Conservation (phyloP, 495 filamentous ascomycete species). For the Xylaria grammica region DNA sequence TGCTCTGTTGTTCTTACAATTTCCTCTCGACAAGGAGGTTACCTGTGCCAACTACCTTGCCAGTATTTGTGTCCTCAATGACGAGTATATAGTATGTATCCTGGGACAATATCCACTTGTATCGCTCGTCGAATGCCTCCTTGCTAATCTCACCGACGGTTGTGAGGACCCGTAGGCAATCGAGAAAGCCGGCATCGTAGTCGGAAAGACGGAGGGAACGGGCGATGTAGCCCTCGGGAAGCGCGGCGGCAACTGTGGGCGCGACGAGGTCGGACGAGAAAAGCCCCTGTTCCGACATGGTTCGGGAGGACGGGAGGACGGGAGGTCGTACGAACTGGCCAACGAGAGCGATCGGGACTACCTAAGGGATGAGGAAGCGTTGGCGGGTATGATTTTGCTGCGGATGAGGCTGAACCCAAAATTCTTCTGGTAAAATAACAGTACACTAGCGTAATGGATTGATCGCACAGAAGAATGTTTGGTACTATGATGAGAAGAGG, state of each 20-base stretch:
- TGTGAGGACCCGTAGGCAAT: slow-evolving; percentile 88
- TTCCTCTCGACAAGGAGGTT: slow-evolving; percentile 85
- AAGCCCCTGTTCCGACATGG: slow-evolving; percentile 61
- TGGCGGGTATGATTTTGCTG: no score
- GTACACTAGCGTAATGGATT: no score
- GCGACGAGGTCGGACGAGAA: slow-evolving; percentile 82
- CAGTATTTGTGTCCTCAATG: slow-evolving; percentile 68
- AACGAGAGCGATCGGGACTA: slow-evolving; percentile 13
- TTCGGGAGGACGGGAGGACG: slow-evolving; percentile 28
- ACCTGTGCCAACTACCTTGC: slow-evolving; percentile 81
- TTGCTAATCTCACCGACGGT: slow-evolving; percentile 87
- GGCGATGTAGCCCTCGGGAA: slow-evolving; percentile 82
- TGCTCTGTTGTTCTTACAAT: slow-evolving; percentile 59
- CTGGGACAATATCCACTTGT: slow-evolving; percentile 79
- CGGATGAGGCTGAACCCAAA: no score
- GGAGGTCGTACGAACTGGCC: background rate
- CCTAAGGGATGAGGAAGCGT: no score
- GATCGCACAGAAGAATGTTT: no score
- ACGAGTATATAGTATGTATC: slow-evolving; percentile 85
- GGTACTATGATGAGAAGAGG: no score
- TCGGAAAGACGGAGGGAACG: slow-evolving; percentile 81
- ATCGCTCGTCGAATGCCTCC: slow-evolving; percentile 76
- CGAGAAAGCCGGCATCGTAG: slow-evolving; percentile 80
- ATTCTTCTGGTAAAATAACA: no score
- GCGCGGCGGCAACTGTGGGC: slow-evolving; percentile 66